Percentiles rank a stretch among this genome's conserved stretches.
phyloP scores from a whole-genome alignment of 1,284 basidiomycete genomes.

The Irpex sp. region DNA sequence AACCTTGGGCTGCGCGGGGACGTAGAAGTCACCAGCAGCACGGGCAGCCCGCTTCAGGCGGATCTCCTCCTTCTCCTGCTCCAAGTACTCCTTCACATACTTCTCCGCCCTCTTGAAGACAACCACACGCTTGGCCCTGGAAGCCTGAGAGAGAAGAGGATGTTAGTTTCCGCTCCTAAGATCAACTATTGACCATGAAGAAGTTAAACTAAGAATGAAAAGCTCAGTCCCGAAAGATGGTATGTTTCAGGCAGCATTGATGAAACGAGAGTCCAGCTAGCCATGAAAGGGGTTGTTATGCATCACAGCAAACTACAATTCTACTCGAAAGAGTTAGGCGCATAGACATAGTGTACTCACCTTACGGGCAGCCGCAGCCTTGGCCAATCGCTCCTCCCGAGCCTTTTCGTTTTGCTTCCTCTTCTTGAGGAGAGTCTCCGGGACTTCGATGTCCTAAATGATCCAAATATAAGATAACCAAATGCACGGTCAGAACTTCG shows the following conservation, averaged over 20 bases:
- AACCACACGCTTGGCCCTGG: constrained; percentile 91
- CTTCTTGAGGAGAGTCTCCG: constrained; percentile 99
- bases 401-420: constrained; percentile 98
- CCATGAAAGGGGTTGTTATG: constrained; percentile 69
- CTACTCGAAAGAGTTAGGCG: constrained; percentile 1
- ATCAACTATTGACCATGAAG: background rate
- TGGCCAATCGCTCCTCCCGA: constrained; percentile 90
- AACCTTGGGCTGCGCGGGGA: constrained; percentile 94
- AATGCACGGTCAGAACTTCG: constrained; percentile 10
- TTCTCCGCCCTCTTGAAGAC: constrained; percentile 99
- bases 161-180: constrained; percentile 11
- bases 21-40: constrained; percentile 94
- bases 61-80: constrained; percentile 95
- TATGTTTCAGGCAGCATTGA: constrained; percentile 81
- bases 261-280: constrained; percentile 53
- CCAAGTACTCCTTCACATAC: constrained; percentile 96
- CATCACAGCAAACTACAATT: constrained; percentile 61
- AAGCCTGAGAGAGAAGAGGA: constrained; percentile 51
- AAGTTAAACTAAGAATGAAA: constrained; percentile 5
- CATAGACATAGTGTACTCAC: constrained; percentile 46
- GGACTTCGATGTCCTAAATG: constrained; percentile 82
- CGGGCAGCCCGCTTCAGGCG: constrained; percentile 93
- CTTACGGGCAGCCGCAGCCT: constrained; percentile 88
- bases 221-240: constrained; percentile 97
- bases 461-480: constrained; percentile 1